A percentile compares a stretch with the other conserved stretches of the same genome.
These are phyloP conservation scores for Puccinellia tenuiflora DNA, from an alignment of 176 grass and related monocot species.

Conservation along the genomic window DNA sequence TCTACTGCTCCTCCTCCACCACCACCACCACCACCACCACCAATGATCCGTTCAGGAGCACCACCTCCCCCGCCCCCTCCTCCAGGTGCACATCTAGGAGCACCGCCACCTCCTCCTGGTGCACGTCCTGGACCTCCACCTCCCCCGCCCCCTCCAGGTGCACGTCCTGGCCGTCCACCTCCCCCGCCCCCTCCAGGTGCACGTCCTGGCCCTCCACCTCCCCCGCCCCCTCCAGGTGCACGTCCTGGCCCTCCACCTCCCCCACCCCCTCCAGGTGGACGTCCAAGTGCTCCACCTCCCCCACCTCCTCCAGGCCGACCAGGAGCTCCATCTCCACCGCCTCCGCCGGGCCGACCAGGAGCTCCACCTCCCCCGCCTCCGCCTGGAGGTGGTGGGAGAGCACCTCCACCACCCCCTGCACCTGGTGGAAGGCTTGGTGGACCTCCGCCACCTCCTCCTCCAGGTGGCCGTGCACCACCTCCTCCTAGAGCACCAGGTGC, in stretches of 20 bases:
- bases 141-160: no score
- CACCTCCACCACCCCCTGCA: constrained; percentile 67
- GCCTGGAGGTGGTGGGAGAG: constrained; percentile 43
- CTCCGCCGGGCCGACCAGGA: constrained; percentile 20
- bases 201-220: not conserved
- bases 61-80: constrained; percentile 27
- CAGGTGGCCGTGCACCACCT: constrained; percentile 49
- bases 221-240: not conserved
- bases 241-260: not conserved
- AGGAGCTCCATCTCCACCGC: constrained; percentile 39
- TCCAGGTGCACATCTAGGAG: no score
- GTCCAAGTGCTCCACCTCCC: constrained; percentile 15
- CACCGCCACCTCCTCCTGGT: no score
- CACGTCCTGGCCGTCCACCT: not conserved
- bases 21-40: constrained; percentile 8
- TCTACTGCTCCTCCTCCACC: constrained; percentile 14
- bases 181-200: not conserved
- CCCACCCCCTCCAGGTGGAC: not conserved
- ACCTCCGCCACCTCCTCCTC: constrained; percentile 62
- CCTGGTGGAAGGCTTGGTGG: constrained; percentile 38
- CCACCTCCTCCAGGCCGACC: constrained; percentile 2
- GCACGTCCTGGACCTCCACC: no score
- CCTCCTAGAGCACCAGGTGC: constrained; percentile 81
- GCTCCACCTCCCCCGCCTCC: constrained; percentile 43
- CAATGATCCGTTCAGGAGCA: not conserved